Evolutionary conservation across 2,329 filamentous ascomycete genomes (phyloP).

Genomic region (Coniella vitis): DNA sequence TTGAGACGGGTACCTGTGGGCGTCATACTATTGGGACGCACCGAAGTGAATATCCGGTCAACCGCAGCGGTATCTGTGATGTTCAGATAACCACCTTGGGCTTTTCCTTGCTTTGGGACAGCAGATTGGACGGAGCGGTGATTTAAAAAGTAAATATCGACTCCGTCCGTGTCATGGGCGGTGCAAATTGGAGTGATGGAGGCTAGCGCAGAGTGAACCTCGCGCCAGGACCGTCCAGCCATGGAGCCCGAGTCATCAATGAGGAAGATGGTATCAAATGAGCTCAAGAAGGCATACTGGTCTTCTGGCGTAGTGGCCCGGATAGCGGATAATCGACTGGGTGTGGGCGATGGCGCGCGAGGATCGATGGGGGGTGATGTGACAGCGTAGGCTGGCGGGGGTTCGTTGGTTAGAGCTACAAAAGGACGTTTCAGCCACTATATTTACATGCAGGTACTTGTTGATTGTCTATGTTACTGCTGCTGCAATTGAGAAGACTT

Average conservation of each 20-base stretch:
- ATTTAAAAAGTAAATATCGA: slow-evolving; percentile 91
- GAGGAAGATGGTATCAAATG: slow-evolving; percentile 83
- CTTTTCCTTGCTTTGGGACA: slow-evolving; percentile 26
- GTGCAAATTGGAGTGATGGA: slow-evolving; percentile 79
- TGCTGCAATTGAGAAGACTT: too few species aligned
- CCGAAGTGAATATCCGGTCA: slow-evolving; percentile 60
- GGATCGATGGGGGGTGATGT: slow-evolving; percentile 3
- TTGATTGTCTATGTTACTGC: too few species aligned
- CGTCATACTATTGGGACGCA: slow-evolving; percentile 60
- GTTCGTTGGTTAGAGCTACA: slow-evolving; percentile 20
- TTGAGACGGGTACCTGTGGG: slow-evolving; percentile 68
- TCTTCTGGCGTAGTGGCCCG: slow-evolving; percentile 47
- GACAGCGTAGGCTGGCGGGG: slow-evolving; percentile 30
- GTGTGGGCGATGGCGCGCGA: slow-evolving; percentile 16
- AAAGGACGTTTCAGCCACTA: background rate
- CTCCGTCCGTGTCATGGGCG: slow-evolving; percentile 69
- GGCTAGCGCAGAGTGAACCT: slow-evolving; percentile 63
- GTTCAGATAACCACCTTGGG: slow-evolving; percentile 53
- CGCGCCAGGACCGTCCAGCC: slow-evolving; percentile 67
- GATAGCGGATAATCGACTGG: slow-evolving; percentile 21
- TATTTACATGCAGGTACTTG: too few species aligned
- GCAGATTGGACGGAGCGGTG: slow-evolving; percentile 38
- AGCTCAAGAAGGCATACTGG: slow-evolving; percentile 65
- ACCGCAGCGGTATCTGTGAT: slow-evolving; percentile 54
- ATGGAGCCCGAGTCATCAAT: slow-evolving; percentile 93